Base-by-base conservation (phyloP, 202 grass and related monocot genomes). In the Carex arenaria region DNA sequence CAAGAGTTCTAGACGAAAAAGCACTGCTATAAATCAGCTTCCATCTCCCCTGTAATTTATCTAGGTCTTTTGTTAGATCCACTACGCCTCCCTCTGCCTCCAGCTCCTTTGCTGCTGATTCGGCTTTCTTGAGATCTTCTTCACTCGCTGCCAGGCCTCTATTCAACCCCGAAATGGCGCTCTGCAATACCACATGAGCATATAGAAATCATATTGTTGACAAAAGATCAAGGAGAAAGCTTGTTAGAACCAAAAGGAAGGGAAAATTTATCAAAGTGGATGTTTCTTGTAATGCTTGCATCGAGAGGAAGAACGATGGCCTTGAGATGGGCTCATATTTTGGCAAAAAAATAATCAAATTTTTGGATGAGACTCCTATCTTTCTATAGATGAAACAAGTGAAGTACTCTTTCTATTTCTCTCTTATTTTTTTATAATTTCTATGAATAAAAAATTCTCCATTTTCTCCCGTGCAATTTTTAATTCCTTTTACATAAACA, bases 1-100 rank as follows among this genome's bases (percentile, higher is more conserved):
- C 95, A 3, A 97, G 79, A 19, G 90, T 91, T 79, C 90, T 81
- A 64, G 90, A 93, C 18, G 95, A 97, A 90, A 93, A 97, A 15
- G 80, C 95, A 84, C 92, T 97, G 86, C 94, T 97, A 79, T 93
- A 97, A 26, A 97, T 86, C 7, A 97, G 84, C 60, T 85, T 91
- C 95, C 95, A 97, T 85, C 92, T 87, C 1, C 95, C 95, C 85
- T 94, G 92, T 49, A 94, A 86, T 87, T 78, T 87, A 81, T 98
- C 95, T 3, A 91, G 31, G 75, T 90, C 85, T 63, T 45, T 54
- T 11, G 18, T 59, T 5, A 98, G 87, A 85, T 98, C 89, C 10
- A 94, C 84, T 2, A 82, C 36, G 0, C 62, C 87, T 43, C 85
- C 87, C 34, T 83, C 75, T 12, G 81, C 86, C 86, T 98, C 92